These are phyloP conservation scores for Aspergillus tubingensis DNA, from an alignment of 2,329 filamentous ascomycete genomes.

Conservation along the genomic window DNA sequence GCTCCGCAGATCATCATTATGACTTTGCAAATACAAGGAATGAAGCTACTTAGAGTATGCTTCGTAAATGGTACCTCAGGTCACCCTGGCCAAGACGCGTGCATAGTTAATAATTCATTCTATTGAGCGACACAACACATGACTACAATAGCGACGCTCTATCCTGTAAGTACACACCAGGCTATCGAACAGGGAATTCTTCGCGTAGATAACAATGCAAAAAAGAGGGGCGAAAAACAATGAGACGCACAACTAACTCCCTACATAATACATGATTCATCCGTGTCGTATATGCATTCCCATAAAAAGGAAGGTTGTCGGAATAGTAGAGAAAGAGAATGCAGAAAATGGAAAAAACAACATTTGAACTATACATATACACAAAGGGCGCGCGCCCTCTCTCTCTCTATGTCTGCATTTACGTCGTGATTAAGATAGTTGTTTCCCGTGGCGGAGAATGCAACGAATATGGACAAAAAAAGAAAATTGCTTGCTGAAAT, in stretches of 20 bases:
- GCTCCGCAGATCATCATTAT: too few species aligned
- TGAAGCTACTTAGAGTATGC: too few species aligned
- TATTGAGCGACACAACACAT: too few species aligned
- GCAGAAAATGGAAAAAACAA: not conserved
- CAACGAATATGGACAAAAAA: not conserved
- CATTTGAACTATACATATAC: not conserved
- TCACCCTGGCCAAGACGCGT: too few species aligned
- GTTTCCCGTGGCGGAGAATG: not conserved
- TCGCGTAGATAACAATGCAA: too few species aligned
- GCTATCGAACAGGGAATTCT: too few species aligned
- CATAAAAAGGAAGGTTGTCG: not conserved
- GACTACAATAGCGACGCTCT: too few species aligned
- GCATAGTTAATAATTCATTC: too few species aligned
- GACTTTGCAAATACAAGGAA: slow-evolving; percentile 20
- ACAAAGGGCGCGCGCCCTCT: not conserved
- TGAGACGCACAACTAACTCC: too few species aligned
- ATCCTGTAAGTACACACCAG: too few species aligned
- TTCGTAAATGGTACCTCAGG: too few species aligned
- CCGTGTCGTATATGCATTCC: not conserved
- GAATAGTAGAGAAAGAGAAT: not conserved
- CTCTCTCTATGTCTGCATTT: not conserved
- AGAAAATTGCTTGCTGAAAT: not conserved
- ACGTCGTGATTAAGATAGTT: not conserved
- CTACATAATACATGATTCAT: not conserved
- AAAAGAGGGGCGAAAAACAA: not conserved